phyloP scores from a whole-genome alignment of 169 alveolate species.

The Eimeria necatrix region DNA sequence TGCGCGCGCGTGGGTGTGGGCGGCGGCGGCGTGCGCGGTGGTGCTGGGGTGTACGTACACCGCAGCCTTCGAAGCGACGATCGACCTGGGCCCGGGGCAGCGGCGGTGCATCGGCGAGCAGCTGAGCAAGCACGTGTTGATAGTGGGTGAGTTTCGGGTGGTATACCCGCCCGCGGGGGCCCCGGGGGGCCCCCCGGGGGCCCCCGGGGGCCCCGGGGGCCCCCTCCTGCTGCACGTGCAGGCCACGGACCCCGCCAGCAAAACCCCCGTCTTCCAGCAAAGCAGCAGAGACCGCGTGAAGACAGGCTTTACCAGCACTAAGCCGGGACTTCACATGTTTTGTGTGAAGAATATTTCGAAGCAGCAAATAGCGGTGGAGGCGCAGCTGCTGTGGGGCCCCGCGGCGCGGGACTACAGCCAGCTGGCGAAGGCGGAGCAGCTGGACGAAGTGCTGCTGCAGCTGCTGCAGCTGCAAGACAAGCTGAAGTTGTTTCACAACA shows the following conservation, averaged over 20 bases:
- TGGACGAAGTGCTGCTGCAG: slow-evolving; percentile 79
- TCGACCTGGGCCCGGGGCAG: slow-evolving; percentile 72
- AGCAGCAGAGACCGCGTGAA: slow-evolving; percentile 69
- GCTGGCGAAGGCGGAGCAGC: slow-evolving; percentile 79
- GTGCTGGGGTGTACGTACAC: slow-evolving; percentile 46
- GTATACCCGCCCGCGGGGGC: not conserved
- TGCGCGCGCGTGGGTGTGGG: too few species aligned
- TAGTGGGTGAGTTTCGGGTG: slow-evolving; percentile 74
- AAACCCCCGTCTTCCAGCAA: slow-evolving; percentile 74
- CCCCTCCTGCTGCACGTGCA: slow-evolving; percentile 66
- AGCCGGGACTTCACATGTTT: slow-evolving; percentile 71
- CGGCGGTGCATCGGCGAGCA: slow-evolving; percentile 78
- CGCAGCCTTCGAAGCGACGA: slow-evolving; percentile 66
- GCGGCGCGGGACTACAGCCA: slow-evolving; percentile 80
- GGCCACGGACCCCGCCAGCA: slow-evolving; percentile 65
- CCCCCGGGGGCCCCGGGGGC: slow-evolving; percentile 18
- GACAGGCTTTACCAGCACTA: slow-evolving; percentile 77
- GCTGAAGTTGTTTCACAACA: slow-evolving; percentile 76
- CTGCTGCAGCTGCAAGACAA: slow-evolving; percentile 76
- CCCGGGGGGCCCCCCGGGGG: slow-evolving; percentile 5
- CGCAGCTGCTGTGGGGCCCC: slow-evolving; percentile 80
- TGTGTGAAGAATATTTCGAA: slow-evolving; percentile 63
- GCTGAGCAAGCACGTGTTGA: slow-evolving; percentile 76
- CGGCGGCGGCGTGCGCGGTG: too few species aligned
- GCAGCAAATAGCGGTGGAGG: slow-evolving; percentile 54